Evolutionary conservation across 805 yeast species (phyloP).

Genomic region (Debaryomyces prosopidis): DNA sequence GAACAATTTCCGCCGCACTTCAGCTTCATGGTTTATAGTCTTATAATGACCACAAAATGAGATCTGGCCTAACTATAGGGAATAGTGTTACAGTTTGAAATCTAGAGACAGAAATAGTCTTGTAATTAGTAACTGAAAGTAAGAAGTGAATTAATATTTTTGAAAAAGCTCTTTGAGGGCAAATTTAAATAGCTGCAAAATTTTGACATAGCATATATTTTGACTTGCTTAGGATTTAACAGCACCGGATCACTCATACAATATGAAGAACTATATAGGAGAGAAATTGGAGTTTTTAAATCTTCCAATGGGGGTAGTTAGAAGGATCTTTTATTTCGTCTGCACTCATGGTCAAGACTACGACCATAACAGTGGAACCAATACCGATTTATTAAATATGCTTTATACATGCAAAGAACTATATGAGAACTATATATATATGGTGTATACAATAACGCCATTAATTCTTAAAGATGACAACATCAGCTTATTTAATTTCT

Average conservation of each 20-base stretch:
- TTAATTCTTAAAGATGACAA: slow-evolving; percentile 3
- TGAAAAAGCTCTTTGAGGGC: background rate
- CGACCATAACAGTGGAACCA: background rate
- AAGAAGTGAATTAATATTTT: background rate
- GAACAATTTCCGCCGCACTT: background rate
- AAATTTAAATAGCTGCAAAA: slow-evolving; percentile 3
- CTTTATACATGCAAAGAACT: slow-evolving; percentile 11
- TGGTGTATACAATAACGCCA: slow-evolving; percentile 13
- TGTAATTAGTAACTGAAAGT: no score
- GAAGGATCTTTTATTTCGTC: slow-evolving; percentile 9
- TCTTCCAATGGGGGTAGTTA: slow-evolving; percentile 11
- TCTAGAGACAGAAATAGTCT: no score
- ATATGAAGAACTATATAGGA: background rate
- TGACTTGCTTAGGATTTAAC: no score
- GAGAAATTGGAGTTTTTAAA: background rate
- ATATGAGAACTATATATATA: slow-evolving; percentile 6
- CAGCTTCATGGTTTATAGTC: no score
- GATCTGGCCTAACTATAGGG: no score
- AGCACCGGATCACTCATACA: no score
- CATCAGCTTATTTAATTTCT: background rate
- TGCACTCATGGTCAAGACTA: background rate
- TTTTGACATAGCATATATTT: background rate
- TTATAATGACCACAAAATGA: no score
- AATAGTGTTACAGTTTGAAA: no score
- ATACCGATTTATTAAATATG: slow-evolving; percentile 7